Evolutionary conservation across 176 grass and related monocot genomes (phyloP).

Genomic region (Carex parvula): DNA sequence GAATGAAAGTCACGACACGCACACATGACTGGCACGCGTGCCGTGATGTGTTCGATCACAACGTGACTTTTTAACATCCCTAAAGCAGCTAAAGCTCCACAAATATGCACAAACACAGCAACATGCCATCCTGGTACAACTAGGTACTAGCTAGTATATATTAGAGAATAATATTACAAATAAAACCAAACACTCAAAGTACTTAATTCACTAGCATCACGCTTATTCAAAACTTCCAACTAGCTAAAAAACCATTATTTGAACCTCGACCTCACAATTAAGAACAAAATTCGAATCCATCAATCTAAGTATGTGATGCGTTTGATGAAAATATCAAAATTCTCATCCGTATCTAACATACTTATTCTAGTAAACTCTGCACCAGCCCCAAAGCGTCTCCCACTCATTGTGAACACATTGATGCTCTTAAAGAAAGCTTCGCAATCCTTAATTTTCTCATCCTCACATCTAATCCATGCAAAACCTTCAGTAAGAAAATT

Average conservation of each 20-base stretch:
- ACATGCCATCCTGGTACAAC: no score
- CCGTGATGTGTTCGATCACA: no score
- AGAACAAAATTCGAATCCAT: not conserved
- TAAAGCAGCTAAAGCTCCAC: no score
- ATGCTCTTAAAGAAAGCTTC: constrained; percentile 13
- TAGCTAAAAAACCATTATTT: not conserved
- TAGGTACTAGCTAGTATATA: no score
- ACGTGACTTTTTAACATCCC: no score
- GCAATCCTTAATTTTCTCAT: constrained; percentile 9
- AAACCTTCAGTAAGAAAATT: not conserved
- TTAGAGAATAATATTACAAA: no score
- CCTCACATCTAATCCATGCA: constrained; percentile 27
- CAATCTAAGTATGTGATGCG: not conserved
- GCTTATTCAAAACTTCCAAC: not conserved
- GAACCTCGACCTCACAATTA: not conserved
- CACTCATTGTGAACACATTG: constrained; percentile 16
- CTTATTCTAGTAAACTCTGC: constrained; percentile 9
- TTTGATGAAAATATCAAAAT: no score
- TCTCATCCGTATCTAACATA: constrained; percentile 12
- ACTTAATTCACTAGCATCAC: no score
- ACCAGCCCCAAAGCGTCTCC: constrained; percentile 3
- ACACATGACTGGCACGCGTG: no score
- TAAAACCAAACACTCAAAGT: no score
- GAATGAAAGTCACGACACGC: no score
- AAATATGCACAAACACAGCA: no score